phyloP scores from a whole-genome alignment of 148 eudicot genomes.

The Rhododendron vialii region DNA sequence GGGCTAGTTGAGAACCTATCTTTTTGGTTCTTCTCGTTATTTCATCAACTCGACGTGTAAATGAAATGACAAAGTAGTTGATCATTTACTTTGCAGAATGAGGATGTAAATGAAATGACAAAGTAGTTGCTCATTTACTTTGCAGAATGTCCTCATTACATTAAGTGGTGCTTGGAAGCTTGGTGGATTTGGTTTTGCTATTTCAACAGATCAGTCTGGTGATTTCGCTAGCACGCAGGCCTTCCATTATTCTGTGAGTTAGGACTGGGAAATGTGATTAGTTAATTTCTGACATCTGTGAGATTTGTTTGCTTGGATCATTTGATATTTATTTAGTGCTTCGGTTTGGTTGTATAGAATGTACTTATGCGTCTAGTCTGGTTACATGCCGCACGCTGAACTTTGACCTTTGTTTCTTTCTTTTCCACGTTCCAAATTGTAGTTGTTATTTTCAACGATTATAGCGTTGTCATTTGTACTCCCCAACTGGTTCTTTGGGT shows the following conservation, averaged over 20 bases:
- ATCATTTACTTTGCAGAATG: not conserved
- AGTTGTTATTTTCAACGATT: not conserved
- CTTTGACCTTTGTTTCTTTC: not conserved
- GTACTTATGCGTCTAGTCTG: not conserved
- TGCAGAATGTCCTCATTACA: constrained; percentile 85
- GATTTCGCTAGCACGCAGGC: constrained; percentile 49
- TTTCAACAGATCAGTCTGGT: constrained; percentile 64
- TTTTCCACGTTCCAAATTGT: not conserved
- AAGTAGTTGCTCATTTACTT: constrained; percentile 6
- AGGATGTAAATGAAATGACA: not conserved
- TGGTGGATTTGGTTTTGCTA: constrained; percentile 93
- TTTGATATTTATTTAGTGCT: not conserved
- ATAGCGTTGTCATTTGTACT: not conserved
- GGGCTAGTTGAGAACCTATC: not conserved
- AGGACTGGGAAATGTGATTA: not conserved
- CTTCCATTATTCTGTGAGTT: constrained; percentile 91
- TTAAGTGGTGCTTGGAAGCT: constrained; percentile 97
- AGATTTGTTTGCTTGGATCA: not conserved
- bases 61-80: constrained; percentile 1
- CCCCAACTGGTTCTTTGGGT: not conserved
- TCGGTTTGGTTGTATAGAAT: not conserved
- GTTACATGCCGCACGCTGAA: not conserved
- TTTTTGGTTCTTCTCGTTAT: not conserved
- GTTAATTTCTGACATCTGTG: not conserved
- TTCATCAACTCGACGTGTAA: not conserved